Percentiles rank a stretch among this genome's conserved stretches.
phyloP scores from a whole-genome alignment of 2,329 filamentous ascomycete genomes.

The Aspergillus sp. region DNA sequence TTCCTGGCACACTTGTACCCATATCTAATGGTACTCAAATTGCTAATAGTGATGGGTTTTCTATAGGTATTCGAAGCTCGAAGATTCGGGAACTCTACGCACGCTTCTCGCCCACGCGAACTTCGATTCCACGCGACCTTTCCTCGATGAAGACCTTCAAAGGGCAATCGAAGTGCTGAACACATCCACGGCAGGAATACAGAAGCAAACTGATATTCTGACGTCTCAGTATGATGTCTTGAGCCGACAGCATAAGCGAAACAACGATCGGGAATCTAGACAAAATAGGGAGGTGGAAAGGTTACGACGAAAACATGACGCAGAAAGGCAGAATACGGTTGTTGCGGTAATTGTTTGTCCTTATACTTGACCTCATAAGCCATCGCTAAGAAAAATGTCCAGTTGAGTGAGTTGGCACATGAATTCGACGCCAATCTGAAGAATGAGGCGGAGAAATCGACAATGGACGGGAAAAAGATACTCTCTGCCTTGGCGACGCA shows the following conservation, averaged over 20 bases:
- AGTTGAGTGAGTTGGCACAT: conserved; percentile 37
- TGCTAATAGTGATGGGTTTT: neutral
- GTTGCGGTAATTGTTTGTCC: conserved; percentile 29
- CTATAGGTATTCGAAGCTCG: conserved; percentile 35
- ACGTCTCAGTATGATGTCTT: conserved; percentile 33
- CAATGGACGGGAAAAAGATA: conserved; percentile 33
- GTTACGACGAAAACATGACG: conserved; percentile 36
- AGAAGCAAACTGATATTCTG: conserved; percentile 34
- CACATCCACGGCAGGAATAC: conserved; percentile 35
- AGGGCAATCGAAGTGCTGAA: conserved; percentile 36
- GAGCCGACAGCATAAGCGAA: conserved; percentile 24
- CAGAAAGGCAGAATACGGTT: conserved; percentile 33
- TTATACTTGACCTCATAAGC: neutral
- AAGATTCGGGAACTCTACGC: conserved; percentile 30
- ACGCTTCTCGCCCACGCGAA: conserved; percentile 28
- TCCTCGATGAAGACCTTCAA: conserved; percentile 41
- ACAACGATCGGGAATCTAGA: conserved; percentile 23
- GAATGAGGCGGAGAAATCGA: conserved; percentile 30
- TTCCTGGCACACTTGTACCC: neutral
- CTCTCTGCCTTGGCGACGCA: conserved; percentile 32
- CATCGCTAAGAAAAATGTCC: conserved; percentile 14
- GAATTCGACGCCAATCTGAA: conserved; percentile 33
- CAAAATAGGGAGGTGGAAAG: conserved; percentile 28
- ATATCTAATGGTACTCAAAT: neutral
- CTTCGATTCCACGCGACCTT: conserved; percentile 33